Evolutionary conservation across 2,329 filamentous ascomycete genomes (phyloP), one percentile per base, ranked within the genome.

Genomic region (Fusarium buharicum): DNA sequence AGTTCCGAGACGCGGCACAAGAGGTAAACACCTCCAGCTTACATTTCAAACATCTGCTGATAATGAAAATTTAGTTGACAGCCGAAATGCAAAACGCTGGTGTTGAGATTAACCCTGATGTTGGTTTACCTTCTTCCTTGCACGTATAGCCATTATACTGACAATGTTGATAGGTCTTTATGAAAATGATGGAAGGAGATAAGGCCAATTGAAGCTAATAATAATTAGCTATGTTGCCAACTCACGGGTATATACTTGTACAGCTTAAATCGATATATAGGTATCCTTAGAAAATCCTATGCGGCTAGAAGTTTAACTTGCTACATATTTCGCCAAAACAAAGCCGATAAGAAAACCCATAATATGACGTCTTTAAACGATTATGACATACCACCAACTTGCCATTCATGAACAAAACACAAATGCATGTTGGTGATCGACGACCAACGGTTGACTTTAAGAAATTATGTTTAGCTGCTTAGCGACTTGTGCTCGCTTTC

Each of bases 81-180:
- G 48, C 50, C 1, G 66, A 69, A 39, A 65, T 69, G 60, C 54
- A 63, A 39, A 67, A 67, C 4, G 66, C 66, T 3, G 66, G 66
- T 6, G 36, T 69, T 41, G 60, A 67, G 14, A 58, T 67, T 9
- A 54, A 65, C 24, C 60, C 66, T 8, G 57, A 65, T 46, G 66
- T 68, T 27, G 7, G 18, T 38, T 27, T 10, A 1, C 20, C 30
- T 14, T 22, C n/a, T 16, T 13, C 3, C 1, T n/a, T 27, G 6
- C 4, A 11, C 6, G 7, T 14, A 22, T 12, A 34, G 17, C 13
- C 2, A 20, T 5, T 3, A 10, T 36, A 37, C 62, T 66, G 10
- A 66, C 18, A 12, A 3, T 12, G 5, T 16, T 9, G 1, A 20
- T 20, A 66, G 63, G 30, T 54, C 3, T 67, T 66, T 5, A 64